phyloP scores from a whole-genome alignment of 2,329 filamentous ascomycete species.

The Colletotrichum salicis region DNA sequence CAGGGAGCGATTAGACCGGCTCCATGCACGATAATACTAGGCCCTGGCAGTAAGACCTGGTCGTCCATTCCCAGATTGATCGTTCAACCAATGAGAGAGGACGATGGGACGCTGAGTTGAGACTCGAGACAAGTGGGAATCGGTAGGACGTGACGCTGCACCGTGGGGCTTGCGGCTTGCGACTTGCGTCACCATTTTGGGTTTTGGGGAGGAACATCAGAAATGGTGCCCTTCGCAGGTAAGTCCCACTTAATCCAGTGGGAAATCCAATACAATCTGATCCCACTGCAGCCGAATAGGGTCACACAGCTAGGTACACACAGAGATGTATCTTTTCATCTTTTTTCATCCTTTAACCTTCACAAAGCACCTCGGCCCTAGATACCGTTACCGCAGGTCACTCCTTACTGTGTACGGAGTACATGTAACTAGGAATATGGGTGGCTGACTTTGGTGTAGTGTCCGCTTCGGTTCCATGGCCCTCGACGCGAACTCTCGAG shows the following conservation, averaged over 20 bases:
- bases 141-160: constrained; percentile 9
- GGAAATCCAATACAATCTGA: background rate
- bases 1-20: constrained; percentile 14
- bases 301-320: background rate
- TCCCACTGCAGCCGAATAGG: background rate
- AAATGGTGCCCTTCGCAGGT: background rate
- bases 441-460: background rate
- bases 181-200: background rate
- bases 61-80: constrained; percentile 12
- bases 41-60: constrained; percentile 17
- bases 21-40: constrained; percentile 24
- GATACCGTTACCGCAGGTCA: background rate
- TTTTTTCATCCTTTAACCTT: background rate
- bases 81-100: constrained; percentile 7
- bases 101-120: constrained; percentile 9
- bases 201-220: background rate
- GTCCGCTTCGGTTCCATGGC: background rate
- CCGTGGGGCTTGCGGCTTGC: background rate
- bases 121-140: constrained; percentile 22
- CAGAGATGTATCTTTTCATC: background rate
- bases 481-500: constrained; percentile 12
- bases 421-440: background rate
- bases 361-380: background rate
- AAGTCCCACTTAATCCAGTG: background rate
- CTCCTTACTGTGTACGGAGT: background rate